Conservation (phyloP, 306 rosid genomes). For the Purshia tridentata region DNA sequence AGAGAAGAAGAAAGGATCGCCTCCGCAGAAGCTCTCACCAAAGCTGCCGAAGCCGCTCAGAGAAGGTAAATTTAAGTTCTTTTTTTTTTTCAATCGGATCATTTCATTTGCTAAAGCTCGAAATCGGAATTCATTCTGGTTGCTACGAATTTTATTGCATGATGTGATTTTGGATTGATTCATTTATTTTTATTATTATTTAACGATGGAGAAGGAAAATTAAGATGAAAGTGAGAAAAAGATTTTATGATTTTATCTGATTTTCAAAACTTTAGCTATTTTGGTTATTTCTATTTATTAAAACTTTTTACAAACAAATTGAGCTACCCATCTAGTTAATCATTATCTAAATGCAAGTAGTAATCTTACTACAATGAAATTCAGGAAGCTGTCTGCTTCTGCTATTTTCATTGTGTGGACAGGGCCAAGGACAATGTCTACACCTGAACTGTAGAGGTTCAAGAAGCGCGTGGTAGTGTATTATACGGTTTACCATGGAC, state of each 20-base stretch:
- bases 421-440: background rate
- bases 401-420: background rate
- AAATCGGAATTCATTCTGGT: background rate
- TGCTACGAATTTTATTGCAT: background rate
- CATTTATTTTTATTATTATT: background rate
- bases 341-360: too few species aligned
- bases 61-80: conserved; percentile 39
- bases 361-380: too few species aligned
- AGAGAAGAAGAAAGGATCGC: conserved; percentile 79
- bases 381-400: too few species aligned
- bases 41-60: conserved; percentile 95
- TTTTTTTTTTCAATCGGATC: background rate
- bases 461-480: background rate
- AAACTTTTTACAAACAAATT: background rate
- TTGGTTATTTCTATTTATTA: too few species aligned
- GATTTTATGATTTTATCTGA: background rate
- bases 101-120: background rate
- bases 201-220: background rate
- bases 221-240: background rate
- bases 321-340: background rate
- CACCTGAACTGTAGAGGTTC: background rate
- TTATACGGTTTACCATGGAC: background rate
- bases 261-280: background rate
- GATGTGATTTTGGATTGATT: background rate
- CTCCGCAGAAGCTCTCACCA: conserved; percentile 72